phyloP scores from a whole-genome alignment of 305 asterid species.

The Rubia occidens region DNA sequence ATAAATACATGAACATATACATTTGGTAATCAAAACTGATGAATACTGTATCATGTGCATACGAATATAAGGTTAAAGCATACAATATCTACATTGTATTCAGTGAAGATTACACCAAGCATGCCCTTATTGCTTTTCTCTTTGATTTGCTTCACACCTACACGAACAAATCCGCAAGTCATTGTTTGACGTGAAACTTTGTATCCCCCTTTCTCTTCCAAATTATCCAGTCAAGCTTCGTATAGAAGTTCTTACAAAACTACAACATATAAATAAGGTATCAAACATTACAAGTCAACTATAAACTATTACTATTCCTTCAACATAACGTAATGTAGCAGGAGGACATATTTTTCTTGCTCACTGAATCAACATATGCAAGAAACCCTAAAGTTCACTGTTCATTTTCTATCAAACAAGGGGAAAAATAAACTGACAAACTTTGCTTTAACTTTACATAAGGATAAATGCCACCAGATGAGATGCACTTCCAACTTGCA shows the following conservation, averaged over 20 bases:
- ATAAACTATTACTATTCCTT: too few species aligned
- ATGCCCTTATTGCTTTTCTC: neutral
- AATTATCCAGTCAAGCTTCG: slow-evolving; percentile 40
- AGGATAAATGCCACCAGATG: neutral
- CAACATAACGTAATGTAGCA: too few species aligned
- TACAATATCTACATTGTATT: neutral
- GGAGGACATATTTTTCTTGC: too few species aligned
- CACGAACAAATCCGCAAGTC: slow-evolving; percentile 37
- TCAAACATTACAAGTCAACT: too few species aligned
- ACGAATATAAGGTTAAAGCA: neutral
- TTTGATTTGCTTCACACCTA: neutral
- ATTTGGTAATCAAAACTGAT: neutral
- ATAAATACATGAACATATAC: too few species aligned
- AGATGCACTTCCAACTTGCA: neutral
- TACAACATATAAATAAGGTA: slow-evolving; percentile 24
- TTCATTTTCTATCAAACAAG: neutral
- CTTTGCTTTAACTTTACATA: neutral
- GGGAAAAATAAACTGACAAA: neutral
- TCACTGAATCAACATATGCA: too few species aligned
- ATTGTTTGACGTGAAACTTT: slow-evolving; percentile 34
- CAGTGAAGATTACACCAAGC: neutral
- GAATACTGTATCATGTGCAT: neutral
- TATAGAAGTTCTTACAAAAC: slow-evolving; percentile 73
- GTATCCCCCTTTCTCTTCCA: slow-evolving; percentile 64
- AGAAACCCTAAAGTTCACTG: neutral